Evolutionary conservation across 495 filamentous ascomycete genomes (phyloP).

Genomic region (Emericellopsis terricola): DNA sequence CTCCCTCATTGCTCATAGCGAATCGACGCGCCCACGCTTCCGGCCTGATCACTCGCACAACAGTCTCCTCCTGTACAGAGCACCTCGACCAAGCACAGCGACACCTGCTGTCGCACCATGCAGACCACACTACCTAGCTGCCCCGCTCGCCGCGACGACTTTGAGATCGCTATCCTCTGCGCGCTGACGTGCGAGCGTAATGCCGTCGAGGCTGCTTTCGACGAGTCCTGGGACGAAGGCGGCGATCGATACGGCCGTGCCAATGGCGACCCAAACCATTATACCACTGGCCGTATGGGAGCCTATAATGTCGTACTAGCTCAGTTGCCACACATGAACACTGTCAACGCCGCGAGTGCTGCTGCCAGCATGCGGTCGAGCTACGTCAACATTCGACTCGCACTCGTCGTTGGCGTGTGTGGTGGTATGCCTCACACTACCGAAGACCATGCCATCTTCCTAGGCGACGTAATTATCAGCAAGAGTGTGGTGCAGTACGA

Average conservation of each 20-base stretch:
- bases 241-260: conserved; percentile 9
- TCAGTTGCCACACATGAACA: conserved; percentile 17
- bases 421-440: conserved; percentile 11
- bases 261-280: conserved; percentile 13
- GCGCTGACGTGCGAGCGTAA: conserved; percentile 12
- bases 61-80: too few relatives aligned
- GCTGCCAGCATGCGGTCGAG: conserved; percentile 13
- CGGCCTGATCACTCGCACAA: too few relatives aligned
- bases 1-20: too few relatives aligned
- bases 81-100: too few relatives aligned
- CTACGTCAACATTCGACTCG: conserved; percentile 9
- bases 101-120: too few relatives aligned
- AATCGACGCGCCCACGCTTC: too few relatives aligned
- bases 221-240: conserved; percentile 12
- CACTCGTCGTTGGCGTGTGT: conserved; percentile 17
- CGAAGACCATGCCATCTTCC: conserved; percentile 11
- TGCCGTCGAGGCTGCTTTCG: conserved; percentile 13
- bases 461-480: conserved; percentile 29
- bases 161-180: conserved; percentile 5
- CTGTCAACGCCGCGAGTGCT: conserved; percentile 11
- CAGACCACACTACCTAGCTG: too few relatives aligned
- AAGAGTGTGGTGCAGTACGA: conserved; percentile 20
- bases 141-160: neutral
- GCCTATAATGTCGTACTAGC: conserved; percentile 18
- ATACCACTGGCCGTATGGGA: conserved; percentile 19